Evolutionary conservation across 2,329 filamentous ascomycete species (phyloP).

Genomic region (Microcera coccophila): DNA sequence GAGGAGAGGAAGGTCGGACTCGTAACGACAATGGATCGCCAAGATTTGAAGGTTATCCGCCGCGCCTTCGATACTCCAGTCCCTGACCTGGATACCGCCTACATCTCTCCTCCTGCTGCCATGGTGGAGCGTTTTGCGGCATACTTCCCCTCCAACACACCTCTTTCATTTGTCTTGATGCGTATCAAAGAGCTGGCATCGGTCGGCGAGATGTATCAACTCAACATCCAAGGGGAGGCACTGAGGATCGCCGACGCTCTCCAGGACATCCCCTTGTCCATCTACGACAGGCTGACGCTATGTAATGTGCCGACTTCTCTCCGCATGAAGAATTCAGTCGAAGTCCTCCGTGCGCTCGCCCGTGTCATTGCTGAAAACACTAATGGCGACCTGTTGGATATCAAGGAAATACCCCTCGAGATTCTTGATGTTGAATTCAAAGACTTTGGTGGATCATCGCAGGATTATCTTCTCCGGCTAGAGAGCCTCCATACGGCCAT

Average conservation of each 20-base stretch:
- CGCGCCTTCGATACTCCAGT: slow-evolving; percentile 61
- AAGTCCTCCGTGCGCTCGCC: slow-evolving; percentile 62
- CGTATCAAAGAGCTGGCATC: slow-evolving; percentile 67
- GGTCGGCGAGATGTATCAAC: slow-evolving; percentile 62
- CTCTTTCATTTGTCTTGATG: slow-evolving; percentile 77
- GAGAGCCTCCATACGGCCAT: slow-evolving; percentile 79
- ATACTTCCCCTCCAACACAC: slow-evolving; percentile 77
- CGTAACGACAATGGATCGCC: slow-evolving; percentile 72
- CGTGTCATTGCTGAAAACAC: slow-evolving; percentile 63
- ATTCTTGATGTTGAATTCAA: slow-evolving; percentile 62
- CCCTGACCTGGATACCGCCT: slow-evolving; percentile 64
- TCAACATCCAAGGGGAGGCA: slow-evolving; percentile 56
- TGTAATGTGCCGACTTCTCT: slow-evolving; percentile 64
- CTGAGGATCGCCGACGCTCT: slow-evolving; percentile 69
- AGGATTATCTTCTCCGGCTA: slow-evolving; percentile 61
- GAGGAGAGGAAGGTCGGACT: slow-evolving; percentile 55
- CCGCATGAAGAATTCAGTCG: slow-evolving; percentile 44
- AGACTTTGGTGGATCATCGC: slow-evolving; percentile 33
- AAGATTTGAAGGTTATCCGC: slow-evolving; percentile 62
- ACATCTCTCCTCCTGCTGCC: slow-evolving; percentile 66
- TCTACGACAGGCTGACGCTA: slow-evolving; percentile 72
- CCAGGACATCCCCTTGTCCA: slow-evolving; percentile 64
- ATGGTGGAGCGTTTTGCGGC: slow-evolving; percentile 72
- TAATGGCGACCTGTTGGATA: slow-evolving; percentile 66
- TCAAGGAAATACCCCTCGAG: slow-evolving; percentile 67